Conservation (phyloP, 495 filamentous ascomycete genomes). For the Talaromyces thailandensis region DNA sequence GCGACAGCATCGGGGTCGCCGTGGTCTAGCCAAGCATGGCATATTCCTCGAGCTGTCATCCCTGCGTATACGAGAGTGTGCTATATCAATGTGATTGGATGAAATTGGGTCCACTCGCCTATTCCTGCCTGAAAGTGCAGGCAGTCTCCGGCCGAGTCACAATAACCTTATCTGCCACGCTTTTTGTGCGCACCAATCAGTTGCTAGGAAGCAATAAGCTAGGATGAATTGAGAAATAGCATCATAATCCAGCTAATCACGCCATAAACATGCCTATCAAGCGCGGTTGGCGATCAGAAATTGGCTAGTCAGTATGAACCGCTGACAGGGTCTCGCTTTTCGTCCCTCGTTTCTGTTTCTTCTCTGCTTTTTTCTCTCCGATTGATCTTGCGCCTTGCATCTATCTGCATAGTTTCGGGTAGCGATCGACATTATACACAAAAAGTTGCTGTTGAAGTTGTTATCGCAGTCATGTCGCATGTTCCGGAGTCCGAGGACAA, state of each 20-base stretch:
- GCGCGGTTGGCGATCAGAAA: neutral
- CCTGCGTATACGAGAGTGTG: neutral
- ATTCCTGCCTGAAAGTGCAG: neutral
- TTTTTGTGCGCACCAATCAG: neutral
- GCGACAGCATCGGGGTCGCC: neutral
- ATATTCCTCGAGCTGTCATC: neutral
- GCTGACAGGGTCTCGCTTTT: neutral
- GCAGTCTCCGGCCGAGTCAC: neutral
- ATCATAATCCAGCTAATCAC: slow-evolving; percentile 1
- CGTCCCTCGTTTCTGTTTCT: neutral
- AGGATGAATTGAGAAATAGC: neutral
- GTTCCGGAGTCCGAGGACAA: neutral
- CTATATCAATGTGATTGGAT: neutral
- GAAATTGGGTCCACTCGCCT: neutral
- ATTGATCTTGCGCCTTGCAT: neutral
- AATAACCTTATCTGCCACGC: slow-evolving; percentile 3
- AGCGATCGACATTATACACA: neutral
- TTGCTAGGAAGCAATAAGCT: neutral
- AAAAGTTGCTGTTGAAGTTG: neutral
- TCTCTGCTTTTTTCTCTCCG: neutral
- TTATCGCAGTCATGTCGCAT: neutral
- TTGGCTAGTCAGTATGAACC: neutral
- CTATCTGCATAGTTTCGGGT: neutral
- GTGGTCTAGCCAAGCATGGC: neutral
- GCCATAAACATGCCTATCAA: neutral